phyloP scores from a whole-genome alignment of 1,284 basidiomycete genomes.

The Ganoderma multipileum region DNA sequence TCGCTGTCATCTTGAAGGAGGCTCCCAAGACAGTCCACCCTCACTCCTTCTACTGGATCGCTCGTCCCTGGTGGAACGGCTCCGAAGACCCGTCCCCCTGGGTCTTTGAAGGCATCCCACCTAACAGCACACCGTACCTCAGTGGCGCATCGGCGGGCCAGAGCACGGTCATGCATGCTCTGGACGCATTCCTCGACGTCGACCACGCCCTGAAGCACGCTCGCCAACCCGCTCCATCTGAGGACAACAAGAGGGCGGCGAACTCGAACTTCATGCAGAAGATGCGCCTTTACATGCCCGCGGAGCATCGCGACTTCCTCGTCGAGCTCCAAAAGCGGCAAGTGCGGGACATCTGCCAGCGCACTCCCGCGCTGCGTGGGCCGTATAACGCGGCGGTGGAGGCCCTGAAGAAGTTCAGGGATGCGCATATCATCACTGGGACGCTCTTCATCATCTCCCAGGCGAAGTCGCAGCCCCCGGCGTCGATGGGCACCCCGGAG shows the following conservation, averaged over 20 bases:
- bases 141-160: conserved; percentile 96
- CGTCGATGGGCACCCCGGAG: conserved; percentile 43
- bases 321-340: conserved; percentile 57
- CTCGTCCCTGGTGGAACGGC: conserved; percentile 94
- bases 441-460: conserved; percentile 85
- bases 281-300: conserved; percentile 85
- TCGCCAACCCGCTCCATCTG: conserved; percentile 73
- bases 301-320: conserved; percentile 76
- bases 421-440: conserved; percentile 89
- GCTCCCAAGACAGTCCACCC: conserved; percentile 85
- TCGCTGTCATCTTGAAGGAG: conserved; percentile 73
- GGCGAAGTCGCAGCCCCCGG: conserved; percentile 63
- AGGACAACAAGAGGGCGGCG: conserved; percentile 62
- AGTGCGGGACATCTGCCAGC: conserved; percentile 64
- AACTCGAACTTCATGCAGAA: conserved; percentile 81
- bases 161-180: conserved; percentile 86
- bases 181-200: conserved; percentile 83
- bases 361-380: conserved; percentile 62
- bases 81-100: conserved; percentile 78
- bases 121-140: conserved; percentile 64
- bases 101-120: conserved; percentile 84
- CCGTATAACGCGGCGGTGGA: conserved; percentile 84
- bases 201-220: conserved; percentile 83
- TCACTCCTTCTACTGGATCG: conserved; percentile 88
- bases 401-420: conserved; percentile 83